Percentiles rank a stretch among this genome's conserved stretches.
Evolutionary conservation across 106 monocot genomes (phyloP).

Genomic region (Dioscorea alata): DNA sequence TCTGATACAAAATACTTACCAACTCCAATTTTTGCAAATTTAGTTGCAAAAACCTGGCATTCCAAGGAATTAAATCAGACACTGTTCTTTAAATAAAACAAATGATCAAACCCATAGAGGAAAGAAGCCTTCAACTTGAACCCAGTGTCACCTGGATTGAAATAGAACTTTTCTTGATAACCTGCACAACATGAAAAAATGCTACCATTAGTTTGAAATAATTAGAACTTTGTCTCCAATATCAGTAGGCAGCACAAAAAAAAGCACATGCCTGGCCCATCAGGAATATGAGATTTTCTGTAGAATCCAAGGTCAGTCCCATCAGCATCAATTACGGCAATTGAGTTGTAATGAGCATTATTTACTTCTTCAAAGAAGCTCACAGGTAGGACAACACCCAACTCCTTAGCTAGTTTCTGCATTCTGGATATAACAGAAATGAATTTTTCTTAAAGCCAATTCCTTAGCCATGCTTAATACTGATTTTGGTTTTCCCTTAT

Average conservation of each 20-base stretch:
- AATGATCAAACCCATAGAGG: not conserved
- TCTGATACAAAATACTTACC: constrained; percentile 34
- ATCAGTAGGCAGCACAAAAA: not conserved
- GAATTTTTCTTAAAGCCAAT: not conserved
- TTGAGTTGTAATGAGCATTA: constrained; percentile 98
- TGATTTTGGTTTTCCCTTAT: no score
- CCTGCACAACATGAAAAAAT: constrained; percentile 32
- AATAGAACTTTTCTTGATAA: constrained; percentile 97
- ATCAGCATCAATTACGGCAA: constrained; percentile 90
- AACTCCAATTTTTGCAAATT: constrained; percentile 88
- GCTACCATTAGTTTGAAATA: not conserved
- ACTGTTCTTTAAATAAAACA: not conserved
- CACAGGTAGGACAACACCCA: constrained; percentile 89
- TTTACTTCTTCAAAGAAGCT: constrained; percentile 99
- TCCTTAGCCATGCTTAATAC: no score
- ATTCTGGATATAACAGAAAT: constrained; percentile 33
- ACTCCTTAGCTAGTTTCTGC: constrained; percentile 92
- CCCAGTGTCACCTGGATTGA: constrained; percentile 94
- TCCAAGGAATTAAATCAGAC: not conserved
- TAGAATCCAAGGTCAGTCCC: constrained; percentile 95
- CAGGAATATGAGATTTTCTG: constrained; percentile 97
- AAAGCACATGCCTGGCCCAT: constrained; percentile 74
- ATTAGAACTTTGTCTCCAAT: no score
- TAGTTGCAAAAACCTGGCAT: constrained; percentile 67
- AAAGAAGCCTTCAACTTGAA: constrained; percentile 56